phyloP scores from a whole-genome alignment of 768 basidiomycete genomes.

The Russula earlei region DNA sequence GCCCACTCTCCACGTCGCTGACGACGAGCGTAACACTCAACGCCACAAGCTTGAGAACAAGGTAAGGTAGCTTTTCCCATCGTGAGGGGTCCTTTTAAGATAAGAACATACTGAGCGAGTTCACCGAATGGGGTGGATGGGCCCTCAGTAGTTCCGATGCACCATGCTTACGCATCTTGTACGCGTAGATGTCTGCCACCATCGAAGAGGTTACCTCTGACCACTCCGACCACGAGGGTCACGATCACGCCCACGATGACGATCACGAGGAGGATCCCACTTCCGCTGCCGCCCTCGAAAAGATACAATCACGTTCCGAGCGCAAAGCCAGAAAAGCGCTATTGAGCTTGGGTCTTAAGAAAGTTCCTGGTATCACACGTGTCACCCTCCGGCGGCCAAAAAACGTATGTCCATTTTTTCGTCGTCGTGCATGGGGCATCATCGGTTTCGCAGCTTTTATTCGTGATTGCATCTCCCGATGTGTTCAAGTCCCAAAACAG shows the following conservation, averaged over 20 bases:
- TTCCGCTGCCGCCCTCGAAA: conserved; percentile 76
- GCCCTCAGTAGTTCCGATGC: conserved; percentile 24
- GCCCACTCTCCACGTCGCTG: conserved; percentile 5
- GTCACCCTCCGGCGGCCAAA: conserved; percentile 93
- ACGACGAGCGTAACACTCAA: conserved; percentile 3
- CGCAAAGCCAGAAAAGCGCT: conserved; percentile 94
- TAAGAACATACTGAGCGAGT: conserved; percentile 9
- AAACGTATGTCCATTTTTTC: conserved; percentile 49
- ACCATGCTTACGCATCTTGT: conserved; percentile 25
- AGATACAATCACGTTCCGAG: conserved; percentile 90
- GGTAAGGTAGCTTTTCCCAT: background rate
- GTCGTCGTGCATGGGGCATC: background rate
- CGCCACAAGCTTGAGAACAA: background rate
- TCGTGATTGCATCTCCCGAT: conserved; percentile 88
- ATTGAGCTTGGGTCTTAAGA: conserved; percentile 83
- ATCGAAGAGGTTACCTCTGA: conserved; percentile 80
- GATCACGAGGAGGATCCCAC: conserved; percentile 73
- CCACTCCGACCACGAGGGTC: conserved; percentile 57
- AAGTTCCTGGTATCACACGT: conserved; percentile 85
- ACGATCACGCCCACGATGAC: conserved; percentile 43
- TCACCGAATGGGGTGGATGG: conserved; percentile 29
- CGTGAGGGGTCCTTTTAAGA: background rate
- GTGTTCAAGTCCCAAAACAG: conserved; percentile 97
- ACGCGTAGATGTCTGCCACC: conserved; percentile 59
- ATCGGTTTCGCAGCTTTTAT: conserved; percentile 50